Base-by-base conservation (phyloP, 2,329 filamentous ascomycete species). In the Hymenotorrendiella dingleyae region DNA sequence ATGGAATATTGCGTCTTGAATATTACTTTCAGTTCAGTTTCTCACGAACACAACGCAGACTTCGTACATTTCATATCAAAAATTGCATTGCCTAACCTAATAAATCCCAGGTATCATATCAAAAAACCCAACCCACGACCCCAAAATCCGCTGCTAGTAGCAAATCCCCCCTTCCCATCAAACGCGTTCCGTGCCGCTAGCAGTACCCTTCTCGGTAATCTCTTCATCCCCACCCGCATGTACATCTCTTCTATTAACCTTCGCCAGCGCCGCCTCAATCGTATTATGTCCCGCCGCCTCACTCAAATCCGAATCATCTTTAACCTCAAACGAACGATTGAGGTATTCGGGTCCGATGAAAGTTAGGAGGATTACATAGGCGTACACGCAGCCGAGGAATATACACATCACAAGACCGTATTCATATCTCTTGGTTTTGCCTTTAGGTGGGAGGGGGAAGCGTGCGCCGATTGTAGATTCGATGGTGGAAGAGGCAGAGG, bases 321-420 rank as follows among this genome's bases (percentile, higher is more conserved):
- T 62, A 5, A 70, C 68, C 44, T 70, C 68, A 49, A 74, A 68
- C 35, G 67, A 62, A 4, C 65, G 59, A n/a, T 65, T 66, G 22
- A 70, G 48, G 35, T 65, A 63, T 57, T 75, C 72, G 0, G 72
- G 72, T 1, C 72, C 72, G 4, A 41, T 12, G 23, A 50, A 62
- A 0, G 81, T 82, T 42, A 87, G 59, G 5, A 78, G 1, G 27
- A 81, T 70, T n/a, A 76, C 68, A 46, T 78, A 81, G 20, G 58
- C 72, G 54, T 76, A 94, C 1, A 42, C 39, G 17, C 39, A 46
- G 10, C 43, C 89, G 84, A 95, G 89, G 65, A 95, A 94, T 58
- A 94, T 93, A 59, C 82, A 87, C 50, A 94, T 91, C 8, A 94
- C 87, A 54, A 82, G 82, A 28, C 86, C 87, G 54, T 94, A 94